Evolutionary conservation across 192 early-diverging fungal species (phyloP), one percentile per base, ranked within the genome.

Genomic region (Entomortierella parvispora): DNA sequence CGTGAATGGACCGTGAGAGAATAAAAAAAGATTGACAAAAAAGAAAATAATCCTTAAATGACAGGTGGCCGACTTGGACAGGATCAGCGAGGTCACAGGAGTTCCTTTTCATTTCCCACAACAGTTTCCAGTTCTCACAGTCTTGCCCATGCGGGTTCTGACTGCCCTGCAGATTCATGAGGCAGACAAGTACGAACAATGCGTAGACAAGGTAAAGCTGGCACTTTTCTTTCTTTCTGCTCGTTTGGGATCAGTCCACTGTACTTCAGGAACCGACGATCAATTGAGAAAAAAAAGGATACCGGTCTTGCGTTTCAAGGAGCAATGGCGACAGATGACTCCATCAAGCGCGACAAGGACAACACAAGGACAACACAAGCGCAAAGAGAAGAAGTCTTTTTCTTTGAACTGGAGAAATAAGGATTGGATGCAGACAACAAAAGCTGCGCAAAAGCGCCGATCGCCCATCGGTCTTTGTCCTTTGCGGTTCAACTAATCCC

Each of bases 91-190:
- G 18, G 49, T 67, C 57, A 61, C 71, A 48, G 71, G 71, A 29
- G 32, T 75, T 0, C 71, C 71, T 8, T 75, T 75, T 49, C 29
- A 53, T 0, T 75, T 75, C 52, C 71, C 71, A 1, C 26, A 23
- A 15, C 28, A 67, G 57, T 75, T 75, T 23, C 71, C 71, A 31
- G 51, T 75, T 18, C 48, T 20, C 53, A 77, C 72, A 2, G 53
- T 77, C 20, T 44, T 77, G 40, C 72, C 65, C n/a, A 77, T 77
- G 72, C 64, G 72, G 20, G 65, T 77, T 3, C 47, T 77, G n/a
- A 68, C 65, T 2, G 72, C 65, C 2, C 22, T 77, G 11, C 65
- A 77, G 53, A 44, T 62, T 5, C 60, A 77, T n/a, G 72, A 77
- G 23, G 48, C 59, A 5, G 72, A 68, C 0, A 67, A 63, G 45